Base-by-base conservation (phyloP, 2,329 filamentous ascomycete genomes). In the Anisogramma anomala region DNA sequence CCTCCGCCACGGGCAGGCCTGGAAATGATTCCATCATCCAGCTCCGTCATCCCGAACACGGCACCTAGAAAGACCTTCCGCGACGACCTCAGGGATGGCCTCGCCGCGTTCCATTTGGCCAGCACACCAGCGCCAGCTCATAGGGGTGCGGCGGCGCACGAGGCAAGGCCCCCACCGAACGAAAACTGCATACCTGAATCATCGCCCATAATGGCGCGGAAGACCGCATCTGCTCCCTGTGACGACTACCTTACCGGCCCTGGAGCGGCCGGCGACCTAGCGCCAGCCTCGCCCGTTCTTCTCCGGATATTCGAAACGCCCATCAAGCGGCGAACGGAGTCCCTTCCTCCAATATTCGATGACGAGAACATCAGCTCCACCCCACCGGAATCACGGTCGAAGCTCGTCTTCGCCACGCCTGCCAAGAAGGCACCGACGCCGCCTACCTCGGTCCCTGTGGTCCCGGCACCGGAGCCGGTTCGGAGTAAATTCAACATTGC, bases 41-140 rank as follows among this genome's bases (percentile, higher is more conserved):
- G 51, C 33, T 43, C 50, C 44, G 37, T 57, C 17, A 45, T 57
- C 11, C 55, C 54, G 5, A 47, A 50, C 4, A 56, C 55, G 6
- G 52, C 51, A 33, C 43, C 43, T 31, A 48, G 43, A 14, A 34
- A 40, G 17, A 33, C 19, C 26, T 32, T 42, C 10, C 32, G 35
- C 10, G 36, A 42, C 26, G 37, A 42, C 27, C 33, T 43, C 6
- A 28, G 34, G 7, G 37, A 41, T 30, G 36, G 32, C 10, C 39
- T 48, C 18, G 19, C 39, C 35, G 37, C 50, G n/a, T 50, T 48
- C 6, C 35, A 45, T 2, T 42, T 55, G 11, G 42, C 34, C 3
- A 47, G 46, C 25, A 55, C 49, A 10, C 52, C 50, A 13, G 48
- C 47, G 5, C 32, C 56, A 26, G 49, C 52, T 25, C 52, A 50